Conservation (phyloP, 352 stramenopile species). For the Chrysophaeum taylorii region DNA sequence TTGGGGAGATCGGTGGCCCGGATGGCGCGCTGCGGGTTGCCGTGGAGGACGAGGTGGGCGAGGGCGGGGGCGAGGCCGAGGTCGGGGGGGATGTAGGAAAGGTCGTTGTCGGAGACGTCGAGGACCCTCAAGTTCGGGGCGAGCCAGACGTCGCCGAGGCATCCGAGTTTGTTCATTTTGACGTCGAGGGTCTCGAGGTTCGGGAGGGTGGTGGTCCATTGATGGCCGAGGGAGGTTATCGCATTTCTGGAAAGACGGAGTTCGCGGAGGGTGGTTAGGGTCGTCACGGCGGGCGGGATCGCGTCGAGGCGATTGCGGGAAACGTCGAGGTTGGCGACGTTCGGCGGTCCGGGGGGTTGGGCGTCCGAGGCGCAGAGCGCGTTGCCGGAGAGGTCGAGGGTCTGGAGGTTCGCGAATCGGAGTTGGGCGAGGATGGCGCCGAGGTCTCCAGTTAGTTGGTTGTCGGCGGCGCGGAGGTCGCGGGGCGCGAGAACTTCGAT, state of each 20-base stretch:
- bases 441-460: no score
- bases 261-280: background rate
- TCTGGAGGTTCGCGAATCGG: background rate
- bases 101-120: slow-evolving; percentile 68
- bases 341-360: background rate
- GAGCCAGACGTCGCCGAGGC: slow-evolving; percentile 54
- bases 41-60: slow-evolving; percentile 61
- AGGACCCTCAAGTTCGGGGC: slow-evolving; percentile 49
- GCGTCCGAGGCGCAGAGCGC: background rate
- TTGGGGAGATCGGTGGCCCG: slow-evolving; percentile 57
- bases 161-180: slow-evolving; percentile 52
- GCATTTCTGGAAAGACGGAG: background rate
- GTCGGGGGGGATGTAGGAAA: slow-evolving; percentile 50
- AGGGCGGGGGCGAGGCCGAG: slow-evolving; percentile 53
- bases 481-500: no score
- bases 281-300: background rate
- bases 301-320: background rate
- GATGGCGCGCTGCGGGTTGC: slow-evolving; percentile 65
- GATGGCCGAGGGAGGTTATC: background rate
- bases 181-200: slow-evolving; percentile 57
- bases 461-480: no score
- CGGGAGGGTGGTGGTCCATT: no score
- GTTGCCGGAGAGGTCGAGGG: background rate
- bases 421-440: no score
- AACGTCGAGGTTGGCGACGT: slow-evolving; percentile 1